Conservation (phyloP, 352 stramenopile genomes). For the Poterioochromonas sp. region DNA sequence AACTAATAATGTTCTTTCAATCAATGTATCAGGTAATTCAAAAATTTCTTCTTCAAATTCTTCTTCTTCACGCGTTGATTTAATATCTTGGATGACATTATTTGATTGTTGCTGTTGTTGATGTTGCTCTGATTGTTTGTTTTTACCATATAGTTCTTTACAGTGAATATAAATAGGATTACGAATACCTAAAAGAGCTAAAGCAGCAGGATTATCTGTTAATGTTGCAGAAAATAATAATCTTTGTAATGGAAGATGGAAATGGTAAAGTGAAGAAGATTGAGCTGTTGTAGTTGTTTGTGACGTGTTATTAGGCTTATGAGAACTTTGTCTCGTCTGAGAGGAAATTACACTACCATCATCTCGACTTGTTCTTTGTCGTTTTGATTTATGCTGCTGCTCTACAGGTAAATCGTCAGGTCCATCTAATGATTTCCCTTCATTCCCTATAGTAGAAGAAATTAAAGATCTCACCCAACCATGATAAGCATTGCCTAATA, state of each 20-base stretch:
- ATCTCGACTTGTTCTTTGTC: not conserved
- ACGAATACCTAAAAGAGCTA: constrained; percentile 81
- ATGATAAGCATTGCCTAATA: constrained; percentile 17
- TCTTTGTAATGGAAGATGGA: constrained; percentile 66
- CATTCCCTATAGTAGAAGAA: not conserved
- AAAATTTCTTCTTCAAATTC: constrained; percentile 49
- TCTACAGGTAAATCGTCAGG: not conserved
- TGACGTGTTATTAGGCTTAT: too few relatives aligned
- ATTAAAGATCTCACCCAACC: not conserved
- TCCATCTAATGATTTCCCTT: not conserved
- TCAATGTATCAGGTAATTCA: constrained; percentile 53
- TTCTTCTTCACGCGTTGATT: constrained; percentile 48
- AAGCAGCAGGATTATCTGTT: constrained; percentile 88
- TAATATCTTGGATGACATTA: constrained; percentile 58
- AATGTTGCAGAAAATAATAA: constrained; percentile 94
- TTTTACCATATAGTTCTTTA: too few relatives aligned
- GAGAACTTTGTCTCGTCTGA: too few relatives aligned
- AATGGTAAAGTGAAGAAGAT: not conserved
- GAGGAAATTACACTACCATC: not conserved
- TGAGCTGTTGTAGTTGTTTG: too few relatives aligned
- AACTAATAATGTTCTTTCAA: constrained; percentile 59
- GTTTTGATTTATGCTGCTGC: not conserved
- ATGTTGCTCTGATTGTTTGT: constrained; percentile 33
- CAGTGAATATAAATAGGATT: constrained; percentile 80
- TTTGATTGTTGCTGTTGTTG: too few relatives aligned